Evolutionary conservation across 345 rosid species (phyloP).

Genomic region (Lepidium africanum): DNA sequence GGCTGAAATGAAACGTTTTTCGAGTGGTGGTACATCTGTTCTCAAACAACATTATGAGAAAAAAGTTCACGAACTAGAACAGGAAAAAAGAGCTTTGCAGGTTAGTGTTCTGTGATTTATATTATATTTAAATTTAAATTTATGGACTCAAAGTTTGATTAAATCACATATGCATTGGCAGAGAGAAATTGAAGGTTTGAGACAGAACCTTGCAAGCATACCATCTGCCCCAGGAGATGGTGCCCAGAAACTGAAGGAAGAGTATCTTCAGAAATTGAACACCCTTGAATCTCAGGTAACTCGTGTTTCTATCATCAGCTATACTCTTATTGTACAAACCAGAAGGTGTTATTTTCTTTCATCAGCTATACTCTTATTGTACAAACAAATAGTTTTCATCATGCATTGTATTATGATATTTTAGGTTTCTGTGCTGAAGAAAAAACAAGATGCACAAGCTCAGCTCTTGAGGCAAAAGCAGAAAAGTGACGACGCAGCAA

Average conservation of each 20-base stretch:
- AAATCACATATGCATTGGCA: conserved; percentile 30
- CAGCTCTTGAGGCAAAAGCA: conserved; percentile 93
- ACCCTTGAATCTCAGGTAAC: conserved; percentile 81
- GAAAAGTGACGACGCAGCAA: conserved; percentile 89
- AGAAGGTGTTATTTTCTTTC: too few species aligned
- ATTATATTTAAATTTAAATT: not conserved
- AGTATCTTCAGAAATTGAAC: conserved; percentile 83
- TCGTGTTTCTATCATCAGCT: conserved; percentile 9
- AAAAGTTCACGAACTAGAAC: conserved; percentile 82
- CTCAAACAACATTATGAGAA: conserved; percentile 92
- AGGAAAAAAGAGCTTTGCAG: conserved; percentile 75
- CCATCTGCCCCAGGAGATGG: conserved; percentile 72
- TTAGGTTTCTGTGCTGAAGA: conserved; percentile 82
- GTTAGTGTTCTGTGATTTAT: conserved; percentile 32
- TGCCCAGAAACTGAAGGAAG: conserved; percentile 75
- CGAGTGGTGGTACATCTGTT: conserved; percentile 68
- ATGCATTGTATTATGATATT: not conserved
- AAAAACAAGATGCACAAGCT: conserved; percentile 96
- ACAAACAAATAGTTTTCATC: not conserved
- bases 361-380: not conserved
- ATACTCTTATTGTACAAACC: not conserved
- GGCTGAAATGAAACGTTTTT: conserved; percentile 93
- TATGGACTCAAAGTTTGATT: not conserved
- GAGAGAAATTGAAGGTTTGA: conserved; percentile 90
- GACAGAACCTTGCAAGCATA: conserved; percentile 58